phyloP scores from a whole-genome alignment of 768 basidiomycete genomes.

The Boletus tylopilopsis region DNA sequence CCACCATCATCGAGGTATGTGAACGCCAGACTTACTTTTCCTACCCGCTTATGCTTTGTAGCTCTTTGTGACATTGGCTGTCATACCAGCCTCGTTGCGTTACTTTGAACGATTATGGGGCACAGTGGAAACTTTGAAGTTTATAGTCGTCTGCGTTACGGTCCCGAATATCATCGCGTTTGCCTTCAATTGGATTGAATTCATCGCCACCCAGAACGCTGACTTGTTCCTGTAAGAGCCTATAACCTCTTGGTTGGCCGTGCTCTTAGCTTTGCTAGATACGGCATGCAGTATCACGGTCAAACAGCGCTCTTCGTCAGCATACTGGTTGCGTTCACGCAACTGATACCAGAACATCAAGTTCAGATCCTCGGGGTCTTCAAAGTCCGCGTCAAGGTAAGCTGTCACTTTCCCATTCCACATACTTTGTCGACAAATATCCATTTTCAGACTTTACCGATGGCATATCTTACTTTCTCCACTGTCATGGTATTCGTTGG shows the following conservation, averaged over 20 bases:
- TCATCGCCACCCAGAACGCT: constrained; percentile 59
- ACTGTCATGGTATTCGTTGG: constrained; percentile 80
- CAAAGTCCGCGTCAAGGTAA: constrained; percentile 86
- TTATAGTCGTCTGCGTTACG: constrained; percentile 74
- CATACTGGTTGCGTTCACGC: constrained; percentile 93
- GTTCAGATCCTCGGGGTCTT: constrained; percentile 86
- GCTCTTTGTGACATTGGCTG: constrained; percentile 73
- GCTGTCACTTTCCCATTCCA: constrained; percentile 6
- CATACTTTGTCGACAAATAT: constrained; percentile 1
- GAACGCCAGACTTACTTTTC: background rate
- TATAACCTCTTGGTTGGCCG: constrained; percentile 4
- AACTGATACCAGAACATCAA: constrained; percentile 97
- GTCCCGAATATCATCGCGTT: constrained; percentile 87
- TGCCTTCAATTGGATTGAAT: constrained; percentile 87
- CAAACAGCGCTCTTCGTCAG: constrained; percentile 89
- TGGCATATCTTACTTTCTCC: constrained; percentile 89
- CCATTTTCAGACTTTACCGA: constrained; percentile 74
- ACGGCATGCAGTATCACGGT: constrained; percentile 87
- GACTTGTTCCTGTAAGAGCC: constrained; percentile 73
- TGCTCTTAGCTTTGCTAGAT: constrained; percentile 45
- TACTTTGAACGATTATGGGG: constrained; percentile 98
- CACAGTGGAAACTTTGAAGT: constrained; percentile 76
- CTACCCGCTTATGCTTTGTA: constrained; percentile 30
- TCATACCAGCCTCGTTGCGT: constrained; percentile 77
- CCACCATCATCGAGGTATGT: constrained; percentile 77